Percentiles rank a stretch among this genome's conserved stretches.
phyloP scores from a whole-genome alignment of 1,284 basidiomycete species.

The Stygiomarasmius scandens region DNA sequence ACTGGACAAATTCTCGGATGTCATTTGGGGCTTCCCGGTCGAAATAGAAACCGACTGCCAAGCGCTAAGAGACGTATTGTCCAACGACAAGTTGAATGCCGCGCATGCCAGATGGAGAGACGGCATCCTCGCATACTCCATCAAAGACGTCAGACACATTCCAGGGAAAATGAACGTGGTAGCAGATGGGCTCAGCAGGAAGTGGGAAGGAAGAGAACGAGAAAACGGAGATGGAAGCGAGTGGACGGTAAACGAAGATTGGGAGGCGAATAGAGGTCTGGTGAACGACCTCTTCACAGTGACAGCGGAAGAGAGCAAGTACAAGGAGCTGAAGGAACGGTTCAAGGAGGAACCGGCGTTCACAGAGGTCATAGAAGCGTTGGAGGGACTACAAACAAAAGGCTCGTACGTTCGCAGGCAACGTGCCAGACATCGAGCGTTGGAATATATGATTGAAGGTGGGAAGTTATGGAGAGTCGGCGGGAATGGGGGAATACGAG shows the following conservation, averaged over 20 bases:
- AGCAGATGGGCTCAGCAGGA: constrained; percentile 18
- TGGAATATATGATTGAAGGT: no score
- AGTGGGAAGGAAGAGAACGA: constrained; percentile 9
- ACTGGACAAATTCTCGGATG: constrained; percentile 23
- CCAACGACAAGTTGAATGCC: constrained; percentile 15
- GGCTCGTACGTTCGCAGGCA: no score
- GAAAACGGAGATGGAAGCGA: constrained; percentile 28
- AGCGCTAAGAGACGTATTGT: constrained; percentile 20
- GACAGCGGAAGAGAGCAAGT: background rate
- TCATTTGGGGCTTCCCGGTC: constrained; percentile 21
- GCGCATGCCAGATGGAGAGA: constrained; percentile 19
- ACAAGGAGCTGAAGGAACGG: no score
- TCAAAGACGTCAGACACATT: constrained; percentile 17
- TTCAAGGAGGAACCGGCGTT: no score
- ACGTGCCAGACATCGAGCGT: no score
- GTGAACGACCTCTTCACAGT: constrained; percentile 30
- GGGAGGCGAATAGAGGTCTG: constrained; percentile 21
- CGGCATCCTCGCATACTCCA: constrained; percentile 19
- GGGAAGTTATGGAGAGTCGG: no score
- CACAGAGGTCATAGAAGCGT: no score
- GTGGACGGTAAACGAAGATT: constrained; percentile 20
- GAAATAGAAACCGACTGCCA: constrained; percentile 26
- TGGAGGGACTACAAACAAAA: no score
- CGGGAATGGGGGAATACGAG: no score
- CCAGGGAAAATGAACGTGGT: constrained; percentile 17